These are phyloP conservation scores for Elsinoe ampelina DNA, from an alignment of 2,329 filamentous ascomycete species.

Conservation along the genomic window DNA sequence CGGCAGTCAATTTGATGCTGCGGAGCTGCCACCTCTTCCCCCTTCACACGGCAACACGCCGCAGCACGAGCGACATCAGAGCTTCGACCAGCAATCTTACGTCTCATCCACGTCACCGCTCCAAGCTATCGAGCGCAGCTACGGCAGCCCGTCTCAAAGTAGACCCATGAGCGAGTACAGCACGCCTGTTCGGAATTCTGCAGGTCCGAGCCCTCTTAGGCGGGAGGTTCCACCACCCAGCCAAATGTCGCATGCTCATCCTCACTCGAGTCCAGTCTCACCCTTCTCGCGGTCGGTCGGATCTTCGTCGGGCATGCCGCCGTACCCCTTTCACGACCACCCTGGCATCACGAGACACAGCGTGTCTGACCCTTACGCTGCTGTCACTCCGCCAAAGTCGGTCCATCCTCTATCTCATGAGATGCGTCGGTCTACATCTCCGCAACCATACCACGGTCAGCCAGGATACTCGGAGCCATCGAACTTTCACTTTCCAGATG, in stretches of 20 bases:
- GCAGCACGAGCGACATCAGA: conserved; percentile 5
- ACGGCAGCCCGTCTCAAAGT: conserved; percentile 14
- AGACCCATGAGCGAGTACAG: conserved; percentile 9
- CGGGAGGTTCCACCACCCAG: background rate
- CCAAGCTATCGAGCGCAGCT: conserved; percentile 24
- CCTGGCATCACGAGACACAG: conserved; percentile 24
- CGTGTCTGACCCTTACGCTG: conserved; percentile 24
- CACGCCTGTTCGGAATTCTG: background rate
- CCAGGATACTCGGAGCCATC: conserved; percentile 7
- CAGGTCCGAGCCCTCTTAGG: background rate
- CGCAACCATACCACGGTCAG: conserved; percentile 18
- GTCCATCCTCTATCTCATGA: conserved; percentile 30
- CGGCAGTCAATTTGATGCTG: conserved; percentile 33
- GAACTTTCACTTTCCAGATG: conserved; percentile 15
- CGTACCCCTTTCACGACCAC: conserved; percentile 11
- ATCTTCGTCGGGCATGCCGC: conserved; percentile 15
- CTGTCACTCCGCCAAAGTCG: conserved; percentile 22
- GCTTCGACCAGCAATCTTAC: conserved; percentile 7
- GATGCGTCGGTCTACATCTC: conserved; percentile 25
- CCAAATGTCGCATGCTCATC: background rate
- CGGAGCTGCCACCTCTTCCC: conserved; percentile 26
- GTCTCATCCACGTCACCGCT: conserved; percentile 22
- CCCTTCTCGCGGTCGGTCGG: conserved; percentile 13
- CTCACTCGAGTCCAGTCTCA: background rate
- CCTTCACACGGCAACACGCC: conserved; percentile 28